Evolutionary conservation across 2,329 filamentous ascomycete genomes (phyloP).

Genomic region (Fusarium napiforme): DNA sequence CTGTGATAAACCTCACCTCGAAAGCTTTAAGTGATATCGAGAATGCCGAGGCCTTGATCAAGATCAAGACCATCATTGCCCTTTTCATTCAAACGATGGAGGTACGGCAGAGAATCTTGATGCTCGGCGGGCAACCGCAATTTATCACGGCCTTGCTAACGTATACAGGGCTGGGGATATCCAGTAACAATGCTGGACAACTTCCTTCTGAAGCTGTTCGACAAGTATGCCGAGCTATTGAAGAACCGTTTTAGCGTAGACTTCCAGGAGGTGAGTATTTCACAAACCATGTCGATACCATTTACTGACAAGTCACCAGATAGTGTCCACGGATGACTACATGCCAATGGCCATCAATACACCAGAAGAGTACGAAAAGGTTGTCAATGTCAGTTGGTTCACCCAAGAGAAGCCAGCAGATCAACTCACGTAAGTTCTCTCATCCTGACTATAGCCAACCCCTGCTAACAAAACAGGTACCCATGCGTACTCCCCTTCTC

Average conservation of each 20-base stretch:
- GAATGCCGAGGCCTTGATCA: slow-evolving; percentile 90
- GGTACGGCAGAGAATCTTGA: slow-evolving; percentile 77
- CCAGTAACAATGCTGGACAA: slow-evolving; percentile 83
- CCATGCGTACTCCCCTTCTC: slow-evolving; percentile 97
- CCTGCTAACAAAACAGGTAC: slow-evolving; percentile 66
- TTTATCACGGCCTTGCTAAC: slow-evolving; percentile 68
- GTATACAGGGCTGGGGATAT: slow-evolving; percentile 90
- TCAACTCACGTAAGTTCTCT: slow-evolving; percentile 73
- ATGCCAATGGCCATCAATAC: slow-evolving; percentile 99
- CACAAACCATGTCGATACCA: background rate
- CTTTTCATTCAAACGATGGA: slow-evolving; percentile 99
- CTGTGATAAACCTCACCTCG: slow-evolving; percentile 82
- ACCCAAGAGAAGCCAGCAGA: slow-evolving; percentile 81
- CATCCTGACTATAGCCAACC: background rate
- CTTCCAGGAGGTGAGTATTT: slow-evolving; percentile 79
- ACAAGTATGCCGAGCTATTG: slow-evolving; percentile 91
- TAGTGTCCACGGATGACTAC: slow-evolving; percentile 93
- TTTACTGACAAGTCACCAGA: slow-evolving; percentile 53
- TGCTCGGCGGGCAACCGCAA: slow-evolving; percentile 65
- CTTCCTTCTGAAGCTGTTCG: slow-evolving; percentile 88
- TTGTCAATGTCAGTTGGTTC: slow-evolving; percentile 97
- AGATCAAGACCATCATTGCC: slow-evolving; percentile 91
- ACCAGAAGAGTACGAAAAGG: slow-evolving; percentile 91
- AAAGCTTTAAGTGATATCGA: slow-evolving; percentile 82
- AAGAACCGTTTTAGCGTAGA: slow-evolving; percentile 94